Conservation (phyloP, 345 rosid species). For the Arabis hirsuta region DNA sequence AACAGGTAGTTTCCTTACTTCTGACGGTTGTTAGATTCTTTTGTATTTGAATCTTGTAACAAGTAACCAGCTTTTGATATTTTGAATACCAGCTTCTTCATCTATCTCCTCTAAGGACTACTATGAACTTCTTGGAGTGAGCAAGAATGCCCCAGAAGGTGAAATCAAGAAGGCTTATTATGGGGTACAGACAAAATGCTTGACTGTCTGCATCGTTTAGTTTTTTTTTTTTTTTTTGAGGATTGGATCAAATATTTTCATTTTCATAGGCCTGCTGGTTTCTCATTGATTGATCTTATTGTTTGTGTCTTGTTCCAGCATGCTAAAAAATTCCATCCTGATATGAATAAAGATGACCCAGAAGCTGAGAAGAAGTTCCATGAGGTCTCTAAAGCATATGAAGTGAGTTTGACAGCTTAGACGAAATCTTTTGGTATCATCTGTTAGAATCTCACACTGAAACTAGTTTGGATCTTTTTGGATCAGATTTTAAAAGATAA, state of each 20-base stretch:
- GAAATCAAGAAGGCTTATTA: slow-evolving; percentile 98
- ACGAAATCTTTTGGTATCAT: neutral
- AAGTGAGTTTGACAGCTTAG: slow-evolving; percentile 52
- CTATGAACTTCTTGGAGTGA: slow-evolving; percentile 85
- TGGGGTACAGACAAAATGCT: slow-evolving; percentile 55
- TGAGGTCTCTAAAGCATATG: slow-evolving; percentile 94
- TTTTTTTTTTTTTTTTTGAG: neutral
- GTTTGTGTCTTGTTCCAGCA: slow-evolving; percentile 52
- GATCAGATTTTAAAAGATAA: slow-evolving; percentile 86
- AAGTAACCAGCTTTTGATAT: neutral
- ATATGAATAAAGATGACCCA: slow-evolving; percentile 96
- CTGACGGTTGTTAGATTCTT: neutral
- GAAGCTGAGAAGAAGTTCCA: slow-evolving; percentile 98
- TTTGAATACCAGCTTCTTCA: slow-evolving; percentile 47
- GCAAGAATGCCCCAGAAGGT: slow-evolving; percentile 71
- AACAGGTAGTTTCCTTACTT: slow-evolving; percentile 60
- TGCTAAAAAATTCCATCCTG: slow-evolving; percentile 97
- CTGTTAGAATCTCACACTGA: slow-evolving; percentile 9
- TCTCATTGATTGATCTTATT: slow-evolving; percentile 21
- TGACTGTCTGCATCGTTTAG: slow-evolving; percentile 10
- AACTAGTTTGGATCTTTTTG: slow-evolving; percentile 29
- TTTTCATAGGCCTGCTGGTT: neutral
- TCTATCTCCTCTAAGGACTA: slow-evolving; percentile 63
- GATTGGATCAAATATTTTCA: neutral
- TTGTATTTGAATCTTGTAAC: neutral